phyloP scores from a whole-genome alignment of 345 rosid genomes.

The Salix dunnii region DNA sequence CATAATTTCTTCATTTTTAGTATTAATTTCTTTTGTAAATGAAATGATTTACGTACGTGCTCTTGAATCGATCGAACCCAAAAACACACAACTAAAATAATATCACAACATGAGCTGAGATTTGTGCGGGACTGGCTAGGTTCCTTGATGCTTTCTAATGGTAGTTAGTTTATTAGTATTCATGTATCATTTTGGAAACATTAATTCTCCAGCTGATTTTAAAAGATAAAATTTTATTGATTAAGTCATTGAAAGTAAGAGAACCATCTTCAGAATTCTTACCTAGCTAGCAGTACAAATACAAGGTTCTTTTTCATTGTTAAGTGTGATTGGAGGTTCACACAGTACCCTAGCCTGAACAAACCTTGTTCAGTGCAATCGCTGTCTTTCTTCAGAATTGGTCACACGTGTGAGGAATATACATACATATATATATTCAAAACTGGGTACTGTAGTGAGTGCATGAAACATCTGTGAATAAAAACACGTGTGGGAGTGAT shows the following conservation, averaged over 20 bases:
- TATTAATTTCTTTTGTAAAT: neutral
- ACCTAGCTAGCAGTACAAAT: neutral
- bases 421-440: neutral
- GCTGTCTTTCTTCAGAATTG: conserved; percentile 15
- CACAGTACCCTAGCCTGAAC: neutral
- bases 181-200: neutral
- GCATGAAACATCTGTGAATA: conserved; percentile 27
- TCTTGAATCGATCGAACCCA: neutral
- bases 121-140: neutral
- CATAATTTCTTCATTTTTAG: neutral
- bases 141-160: neutral
- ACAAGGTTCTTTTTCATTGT: neutral
- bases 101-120: neutral
- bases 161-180: neutral
- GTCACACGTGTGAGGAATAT: conserved; percentile 42
- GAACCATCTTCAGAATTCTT: neutral
- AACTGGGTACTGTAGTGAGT: conserved; percentile 16
- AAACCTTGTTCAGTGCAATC: conserved; percentile 10
- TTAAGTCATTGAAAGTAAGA: neutral
- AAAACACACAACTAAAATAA: neutral
- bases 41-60: neutral
- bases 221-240: neutral
- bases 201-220: neutral
- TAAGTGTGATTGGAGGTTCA: neutral
- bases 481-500: conserved; percentile 32